These are phyloP conservation scores for Plasmopara viticola DNA, from an alignment of 352 stramenopile genomes.

Conservation along the genomic window DNA sequence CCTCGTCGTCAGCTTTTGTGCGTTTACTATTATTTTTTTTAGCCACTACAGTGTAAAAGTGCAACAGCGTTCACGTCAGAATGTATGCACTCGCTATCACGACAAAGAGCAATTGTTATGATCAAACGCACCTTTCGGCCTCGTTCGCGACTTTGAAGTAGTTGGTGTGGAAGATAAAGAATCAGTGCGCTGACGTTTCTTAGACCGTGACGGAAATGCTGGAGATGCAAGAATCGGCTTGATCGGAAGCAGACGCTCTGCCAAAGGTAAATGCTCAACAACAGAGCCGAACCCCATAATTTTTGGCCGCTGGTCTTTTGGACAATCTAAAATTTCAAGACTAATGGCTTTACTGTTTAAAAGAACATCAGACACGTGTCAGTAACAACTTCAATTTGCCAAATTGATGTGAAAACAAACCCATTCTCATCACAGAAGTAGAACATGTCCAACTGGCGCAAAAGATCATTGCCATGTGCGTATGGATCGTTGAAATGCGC, in stretches of 20 bases:
- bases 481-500: slow-evolving; percentile 63
- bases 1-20: slow-evolving; percentile 22
- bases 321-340: slow-evolving; percentile 71
- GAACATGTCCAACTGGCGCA: slow-evolving; percentile 78
- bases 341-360: slow-evolving; percentile 57
- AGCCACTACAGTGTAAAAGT: slow-evolving; percentile 1
- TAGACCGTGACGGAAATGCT: slow-evolving; percentile 65
- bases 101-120: background rate
- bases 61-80: background rate
- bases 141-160: slow-evolving; percentile 15
- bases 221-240: slow-evolving; percentile 65
- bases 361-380: slow-evolving; percentile 3
- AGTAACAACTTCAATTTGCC: background rate
- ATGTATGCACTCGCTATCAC: background rate
- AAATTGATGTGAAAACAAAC: slow-evolving; percentile 27
- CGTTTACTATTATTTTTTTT: slow-evolving; percentile 19
- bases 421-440: slow-evolving; percentile 84
- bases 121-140: slow-evolving; percentile 15
- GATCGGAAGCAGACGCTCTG: slow-evolving; percentile 55
- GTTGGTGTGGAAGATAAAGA: slow-evolving; percentile 25
- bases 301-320: slow-evolving; percentile 62
- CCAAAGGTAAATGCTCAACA: slow-evolving; percentile 59
- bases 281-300: slow-evolving; percentile 84
- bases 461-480: slow-evolving; percentile 49
- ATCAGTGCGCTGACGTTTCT: slow-evolving; percentile 59